phyloP scores from a whole-genome alignment of 305 asterid genomes.

The Solanum chacoense region DNA sequence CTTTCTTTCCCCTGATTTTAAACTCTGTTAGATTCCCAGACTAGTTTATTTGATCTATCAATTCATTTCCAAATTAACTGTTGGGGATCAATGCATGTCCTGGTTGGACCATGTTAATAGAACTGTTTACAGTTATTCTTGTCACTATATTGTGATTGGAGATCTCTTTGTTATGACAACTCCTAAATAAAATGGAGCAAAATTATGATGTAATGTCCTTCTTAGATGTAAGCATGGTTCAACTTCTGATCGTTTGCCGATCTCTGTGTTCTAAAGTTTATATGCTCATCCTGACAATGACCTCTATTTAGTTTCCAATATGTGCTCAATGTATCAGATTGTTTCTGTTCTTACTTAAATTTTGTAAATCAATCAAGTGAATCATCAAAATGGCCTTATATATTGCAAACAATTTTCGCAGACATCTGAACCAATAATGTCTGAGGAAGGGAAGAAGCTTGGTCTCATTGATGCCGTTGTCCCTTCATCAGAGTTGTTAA shows the following conservation, averaged over 20 bases:
- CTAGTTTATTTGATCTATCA: not conserved
- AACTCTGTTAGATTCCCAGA: not conserved
- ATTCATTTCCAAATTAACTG: not conserved
- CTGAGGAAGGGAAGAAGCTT: slow-evolving; percentile 77
- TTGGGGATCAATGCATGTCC: not conserved
- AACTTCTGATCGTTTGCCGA: not conserved
- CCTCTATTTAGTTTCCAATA: not conserved
- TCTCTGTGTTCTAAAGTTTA: not conserved
- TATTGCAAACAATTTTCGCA: slow-evolving; percentile 17
- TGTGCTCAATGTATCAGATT: not conserved
- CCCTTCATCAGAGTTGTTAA: slow-evolving; percentile 54
- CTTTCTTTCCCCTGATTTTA: not conserved
- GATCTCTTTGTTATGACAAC: not conserved
- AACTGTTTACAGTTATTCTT: not conserved
- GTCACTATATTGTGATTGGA: not conserved
- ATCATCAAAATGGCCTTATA: not conserved
- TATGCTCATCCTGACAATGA: not conserved
- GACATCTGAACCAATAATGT: slow-evolving; percentile 61
- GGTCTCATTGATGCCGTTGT: slow-evolving; percentile 88
- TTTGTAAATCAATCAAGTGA: not conserved
- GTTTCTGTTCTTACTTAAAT: not conserved
- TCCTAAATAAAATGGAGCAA: not conserved
- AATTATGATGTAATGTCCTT: not conserved
- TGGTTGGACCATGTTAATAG: not conserved
- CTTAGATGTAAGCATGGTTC: not conserved